Evolutionary conservation across 371 early-diverging fungal species (phyloP).

Genomic region (Vairimorpha apis): DNA sequence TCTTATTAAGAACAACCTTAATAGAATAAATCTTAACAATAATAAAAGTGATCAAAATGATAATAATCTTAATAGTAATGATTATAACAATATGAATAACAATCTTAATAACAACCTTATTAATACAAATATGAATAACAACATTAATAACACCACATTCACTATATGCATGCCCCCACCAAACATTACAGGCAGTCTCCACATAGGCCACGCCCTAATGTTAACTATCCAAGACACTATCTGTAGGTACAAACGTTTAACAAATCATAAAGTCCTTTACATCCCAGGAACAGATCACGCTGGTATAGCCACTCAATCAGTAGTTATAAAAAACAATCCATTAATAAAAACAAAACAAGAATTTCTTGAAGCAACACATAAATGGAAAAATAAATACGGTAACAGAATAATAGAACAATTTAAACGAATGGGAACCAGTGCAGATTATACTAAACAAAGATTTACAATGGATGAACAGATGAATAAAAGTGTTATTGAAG

Average conservation of each 20-base stretch:
- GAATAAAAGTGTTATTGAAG: slow-evolving; percentile 77
- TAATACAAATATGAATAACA: too few relatives aligned
- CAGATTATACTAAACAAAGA: slow-evolving; percentile 80
- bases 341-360: slow-evolving; percentile 75
- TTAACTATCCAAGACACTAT: slow-evolving; percentile 88
- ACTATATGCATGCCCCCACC: slow-evolving; percentile 94
- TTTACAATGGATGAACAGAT: slow-evolving; percentile 89
- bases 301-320: slow-evolving; percentile 93
- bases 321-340: slow-evolving; percentile 83
- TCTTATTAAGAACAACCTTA: too few relatives aligned
- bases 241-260: slow-evolving; percentile 88
- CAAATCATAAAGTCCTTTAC: slow-evolving; percentile 83
- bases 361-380: slow-evolving; percentile 81
- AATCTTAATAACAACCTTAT: too few relatives aligned
- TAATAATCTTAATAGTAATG: too few relatives aligned
- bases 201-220: slow-evolving; percentile 93
- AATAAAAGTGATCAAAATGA: too few relatives aligned
- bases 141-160: too few relatives aligned
- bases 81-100: too few relatives aligned
- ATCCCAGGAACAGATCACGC: slow-evolving; percentile 98
- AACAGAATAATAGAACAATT: slow-evolving; percentile 77
- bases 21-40: too few relatives aligned
- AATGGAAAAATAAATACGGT: slow-evolving; percentile 82
- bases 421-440: slow-evolving; percentile 80
- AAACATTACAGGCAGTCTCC: slow-evolving; percentile 94